Conservation (phyloP, 306 rosid genomes). For the Glycine soja region DNA sequence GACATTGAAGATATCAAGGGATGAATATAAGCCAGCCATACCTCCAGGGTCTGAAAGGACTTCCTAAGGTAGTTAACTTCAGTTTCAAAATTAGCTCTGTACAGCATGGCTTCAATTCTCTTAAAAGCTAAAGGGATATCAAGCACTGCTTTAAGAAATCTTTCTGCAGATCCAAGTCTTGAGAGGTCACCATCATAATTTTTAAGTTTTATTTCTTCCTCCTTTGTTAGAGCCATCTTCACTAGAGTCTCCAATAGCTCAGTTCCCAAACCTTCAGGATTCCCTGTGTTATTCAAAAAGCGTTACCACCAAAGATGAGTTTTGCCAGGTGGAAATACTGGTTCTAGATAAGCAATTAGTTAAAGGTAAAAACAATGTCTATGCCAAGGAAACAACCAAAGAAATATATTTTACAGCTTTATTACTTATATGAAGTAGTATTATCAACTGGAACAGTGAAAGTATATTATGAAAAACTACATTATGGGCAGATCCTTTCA, state of each 20-base stretch:
- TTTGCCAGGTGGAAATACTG: conserved; percentile 28
- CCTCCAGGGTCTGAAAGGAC: conserved; percentile 92
- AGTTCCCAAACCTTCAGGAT: conserved; percentile 90
- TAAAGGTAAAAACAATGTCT: conserved; percentile 10
- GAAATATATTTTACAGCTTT: conserved; percentile 2
- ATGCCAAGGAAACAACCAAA: conserved; percentile 8
- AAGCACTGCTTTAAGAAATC: conserved; percentile 85
- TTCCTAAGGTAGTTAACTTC: conserved; percentile 89
- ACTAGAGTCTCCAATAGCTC: conserved; percentile 97
- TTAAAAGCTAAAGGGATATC: conserved; percentile 92
- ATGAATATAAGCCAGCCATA: conserved; percentile 35
- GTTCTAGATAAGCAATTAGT: background rate
- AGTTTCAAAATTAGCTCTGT: conserved; percentile 91
- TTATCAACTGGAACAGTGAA: background rate
- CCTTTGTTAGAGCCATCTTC: conserved; percentile 99
- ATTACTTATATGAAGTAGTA: background rate
- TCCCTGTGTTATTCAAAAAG: conserved; percentile 64
- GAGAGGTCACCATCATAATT: conserved; percentile 72
- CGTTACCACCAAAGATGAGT: conserved; percentile 40
- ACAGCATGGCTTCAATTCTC: conserved; percentile 98
- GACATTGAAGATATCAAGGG: background rate
- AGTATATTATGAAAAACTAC: conserved; percentile 9
- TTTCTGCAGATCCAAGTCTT: conserved; percentile 94
- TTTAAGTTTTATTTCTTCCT: conserved; percentile 92
- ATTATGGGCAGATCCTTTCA: background rate